Percentiles rank a stretch among this genome's conserved stretches.
Evolutionary conservation across 2,329 filamentous ascomycete genomes (phyloP).

Genomic region (Shiraia bambusicola): DNA sequence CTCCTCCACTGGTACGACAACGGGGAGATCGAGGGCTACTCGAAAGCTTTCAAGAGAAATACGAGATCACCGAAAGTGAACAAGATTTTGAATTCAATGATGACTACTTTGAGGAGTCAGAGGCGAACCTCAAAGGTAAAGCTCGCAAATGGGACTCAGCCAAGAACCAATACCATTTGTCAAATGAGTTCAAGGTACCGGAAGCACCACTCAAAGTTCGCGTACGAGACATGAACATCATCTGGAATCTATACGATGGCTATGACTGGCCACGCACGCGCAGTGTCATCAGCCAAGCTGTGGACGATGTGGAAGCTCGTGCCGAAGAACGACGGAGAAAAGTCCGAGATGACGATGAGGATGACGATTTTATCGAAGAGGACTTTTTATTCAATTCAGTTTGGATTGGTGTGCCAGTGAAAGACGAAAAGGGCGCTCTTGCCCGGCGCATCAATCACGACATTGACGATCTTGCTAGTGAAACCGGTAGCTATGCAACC

Average conservation of each 20-base stretch:
- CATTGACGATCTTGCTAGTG: conserved; percentile 80
- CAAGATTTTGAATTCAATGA: conserved; percentile 72
- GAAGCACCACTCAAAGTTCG: conserved; percentile 74
- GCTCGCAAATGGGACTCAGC: conserved; percentile 80
- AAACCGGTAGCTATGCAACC: conserved; percentile 85
- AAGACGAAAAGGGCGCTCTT: conserved; percentile 80
- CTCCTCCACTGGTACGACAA: conserved; percentile 32
- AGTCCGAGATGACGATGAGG: conserved; percentile 63
- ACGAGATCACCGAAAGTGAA: conserved; percentile 58
- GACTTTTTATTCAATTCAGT: conserved; percentile 99
- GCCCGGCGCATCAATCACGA: conserved; percentile 83
- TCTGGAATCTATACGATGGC: conserved; percentile 97
- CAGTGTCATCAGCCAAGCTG: conserved; percentile 81
- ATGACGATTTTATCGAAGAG: conserved; percentile 69
- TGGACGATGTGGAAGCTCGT: conserved; percentile 81
- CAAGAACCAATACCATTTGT: conserved; percentile 71
- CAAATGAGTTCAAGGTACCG: conserved; percentile 61
- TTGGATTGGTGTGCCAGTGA: conserved; percentile 89
- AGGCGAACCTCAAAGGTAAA: conserved; percentile 62
- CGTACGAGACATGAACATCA: conserved; percentile 84
- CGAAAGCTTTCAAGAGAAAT: conserved; percentile 56
- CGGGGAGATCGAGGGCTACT: conserved; percentile 45
- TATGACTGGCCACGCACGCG: conserved; percentile 94
- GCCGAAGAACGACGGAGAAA: conserved; percentile 72
- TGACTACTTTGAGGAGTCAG: conserved; percentile 68